phyloP scores from a whole-genome alignment of 2,329 filamentous ascomycete genomes.

The Lachnum nothofagi region DNA sequence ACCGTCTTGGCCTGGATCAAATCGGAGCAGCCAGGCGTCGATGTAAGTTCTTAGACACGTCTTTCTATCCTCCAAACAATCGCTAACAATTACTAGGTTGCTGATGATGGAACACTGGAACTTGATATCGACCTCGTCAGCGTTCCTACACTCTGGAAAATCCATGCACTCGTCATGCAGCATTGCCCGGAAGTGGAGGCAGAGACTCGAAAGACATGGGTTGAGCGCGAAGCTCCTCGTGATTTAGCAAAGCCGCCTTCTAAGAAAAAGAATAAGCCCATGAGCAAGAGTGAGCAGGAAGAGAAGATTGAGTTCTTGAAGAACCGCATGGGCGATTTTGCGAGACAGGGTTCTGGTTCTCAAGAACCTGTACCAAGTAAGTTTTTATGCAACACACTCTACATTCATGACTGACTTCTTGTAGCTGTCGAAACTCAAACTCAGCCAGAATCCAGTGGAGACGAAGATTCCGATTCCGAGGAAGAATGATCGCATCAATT shows the following conservation, averaged over 20 bases:
- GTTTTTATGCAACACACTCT: slow-evolving; percentile 4
- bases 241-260: slow-evolving; percentile 32
- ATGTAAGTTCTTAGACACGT: slow-evolving; percentile 41
- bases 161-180: slow-evolving; percentile 48
- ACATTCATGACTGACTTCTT: slow-evolving; percentile 12
- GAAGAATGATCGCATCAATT: slow-evolving; percentile 31
- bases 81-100: slow-evolving; percentile 32
- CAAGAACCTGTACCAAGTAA: slow-evolving; percentile 38
- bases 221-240: slow-evolving; percentile 28
- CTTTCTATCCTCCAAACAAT: slow-evolving; percentile 16
- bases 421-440: slow-evolving; percentile 32
- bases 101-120: slow-evolving; percentile 52
- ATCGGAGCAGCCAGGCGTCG: slow-evolving; percentile 69
- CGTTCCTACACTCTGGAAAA: slow-evolving; percentile 48
- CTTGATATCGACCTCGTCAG: slow-evolving; percentile 56
- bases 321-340: slow-evolving; percentile 50
- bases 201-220: slow-evolving; percentile 18
- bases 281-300: slow-evolving; percentile 69
- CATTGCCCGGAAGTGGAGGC: slow-evolving; percentile 44
- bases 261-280: slow-evolving; percentile 65
- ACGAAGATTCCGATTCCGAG: slow-evolving; percentile 51
- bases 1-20: slow-evolving; percentile 87
- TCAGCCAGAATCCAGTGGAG: slow-evolving; percentile 44
- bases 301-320: slow-evolving; percentile 59
- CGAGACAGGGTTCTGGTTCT: slow-evolving; percentile 25